Evolutionary conservation across 371 early-diverging fungal genomes (phyloP), one percentile per base, ranked within the genome.

Genomic region (Mucor mucedo): DNA sequence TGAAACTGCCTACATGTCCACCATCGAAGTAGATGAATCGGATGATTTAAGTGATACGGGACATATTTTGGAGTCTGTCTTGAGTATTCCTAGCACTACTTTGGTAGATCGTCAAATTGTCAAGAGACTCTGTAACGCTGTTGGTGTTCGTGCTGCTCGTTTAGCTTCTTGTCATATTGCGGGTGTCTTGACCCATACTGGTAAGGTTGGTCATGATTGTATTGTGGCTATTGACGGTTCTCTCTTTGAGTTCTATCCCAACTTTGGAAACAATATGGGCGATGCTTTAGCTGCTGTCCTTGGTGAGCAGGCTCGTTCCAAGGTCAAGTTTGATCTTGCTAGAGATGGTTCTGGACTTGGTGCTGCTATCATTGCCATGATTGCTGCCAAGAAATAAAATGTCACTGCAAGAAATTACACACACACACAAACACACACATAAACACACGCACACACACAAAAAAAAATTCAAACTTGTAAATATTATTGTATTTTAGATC

Each of bases 1-100:
- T 56, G 93, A 95, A 54, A 97, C 97, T 29, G 91, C 92, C 5
- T 92, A 91, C 81, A 88, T 98, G 91, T 91, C 93, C 7, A 79
- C 88, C 38, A 96, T 98, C 62, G 95, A 94, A 21, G 83, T 80
- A 5, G 98, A 98, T 71, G 71, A 83, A 39, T 74, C 90, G 4
- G 64, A 79, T 4, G 87, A 88, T 38, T 80, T 96, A 42, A 60
- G 69, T 10, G 87, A 85, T 29, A 89, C 90, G 39, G 83, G 82
- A 49, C 77, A 87, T 32, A 87, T 96, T 28, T 83, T 96, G 40
- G 93, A 95, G 72, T 82, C 84, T 50, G 82, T 90, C 9, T 66
- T 94, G 30, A 80, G 78, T 28, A 72, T 93, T 27, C 82, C 88
- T 4, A 47, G 66, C 35, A 92, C 95, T 13, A 86, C 93, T 0